These are phyloP conservation scores for Syzygium malaccense DNA, from an alignment of 441 rosid species.

Conservation along the genomic window DNA sequence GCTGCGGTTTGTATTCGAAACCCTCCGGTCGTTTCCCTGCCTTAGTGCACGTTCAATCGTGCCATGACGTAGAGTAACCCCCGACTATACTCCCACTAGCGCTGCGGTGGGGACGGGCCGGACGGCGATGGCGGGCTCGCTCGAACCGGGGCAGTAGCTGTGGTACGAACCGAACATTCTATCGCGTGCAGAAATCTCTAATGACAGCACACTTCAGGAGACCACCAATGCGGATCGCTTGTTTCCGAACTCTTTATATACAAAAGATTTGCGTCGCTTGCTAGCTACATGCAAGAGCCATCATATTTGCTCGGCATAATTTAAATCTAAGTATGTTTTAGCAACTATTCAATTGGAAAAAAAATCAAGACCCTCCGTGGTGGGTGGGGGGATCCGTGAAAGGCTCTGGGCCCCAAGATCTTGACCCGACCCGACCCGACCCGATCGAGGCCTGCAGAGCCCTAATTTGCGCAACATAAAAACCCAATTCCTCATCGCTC, in stretches of 20 bases:
- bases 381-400: background rate
- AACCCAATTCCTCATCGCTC: background rate
- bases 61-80: background rate
- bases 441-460: background rate
- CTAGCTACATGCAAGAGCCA: background rate
- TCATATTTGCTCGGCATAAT: background rate
- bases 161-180: background rate
- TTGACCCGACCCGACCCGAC: background rate
- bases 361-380: too few relatives aligned
- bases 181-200: accelerated
- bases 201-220: background rate
- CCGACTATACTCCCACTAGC: background rate
- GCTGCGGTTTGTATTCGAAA: background rate
- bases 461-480: background rate
- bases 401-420: background rate
- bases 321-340: background rate
- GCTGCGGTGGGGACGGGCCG: too few relatives aligned
- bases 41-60: accelerated
- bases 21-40: accelerated
- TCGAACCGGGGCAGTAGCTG: accelerated
- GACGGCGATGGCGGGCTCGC: too few relatives aligned
- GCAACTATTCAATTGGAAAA: background rate
- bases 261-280: background rate
- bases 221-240: too few relatives aligned
- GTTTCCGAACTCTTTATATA: too few relatives aligned